Evolutionary conservation across 495 filamentous ascomycete species (phyloP), one percentile per base, ranked within the genome.

Genomic region (Jackrogersella minutella): DNA sequence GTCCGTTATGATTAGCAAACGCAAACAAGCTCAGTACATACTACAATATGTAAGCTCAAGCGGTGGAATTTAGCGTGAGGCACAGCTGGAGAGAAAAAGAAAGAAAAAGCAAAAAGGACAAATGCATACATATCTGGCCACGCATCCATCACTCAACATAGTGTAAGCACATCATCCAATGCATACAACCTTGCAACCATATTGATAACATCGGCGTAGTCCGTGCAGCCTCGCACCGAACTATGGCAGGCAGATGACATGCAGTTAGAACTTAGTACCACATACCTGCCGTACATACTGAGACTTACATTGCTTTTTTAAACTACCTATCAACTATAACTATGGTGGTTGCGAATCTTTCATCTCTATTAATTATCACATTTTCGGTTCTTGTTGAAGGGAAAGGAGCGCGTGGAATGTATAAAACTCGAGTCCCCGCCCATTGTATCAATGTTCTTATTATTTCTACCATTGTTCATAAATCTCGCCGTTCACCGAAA

Each of bases 281-380:
- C 33, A 36, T 59, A 55, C 54, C 39, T 68, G 34, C 55, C 52
- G 37, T 49, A 68, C 41, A 44, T 49, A 68, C 41, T 63, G 4
- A 34, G 41, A 58, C 16, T 7, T 17, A 33, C 13, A 41, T 55
- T 68, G 24, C 56, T 55, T 55, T 58, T 62, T 44, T 34, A 34
- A 7, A 22, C 57, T 4, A 24, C n/a, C 40, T 16, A 22, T 28
- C 16, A 22, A 34, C 19, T 19, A 2, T 9, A 26, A 55, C 28
- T 62, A 24, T 28, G n/a, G 6, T n/a, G 14, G 41, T 50, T 30
- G 46, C 61, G n/a, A 19, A 47, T 13, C 46, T 46, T 50, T 58
- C 36, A 19, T 58, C 26, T 9, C 13, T 28, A 34, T 22, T 56
- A 28, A 34, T 44, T 22, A 37, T 63, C 24, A n/a, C 14, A 50